Percentiles rank a stretch among this genome's conserved stretches.
Evolutionary conservation across 495 filamentous ascomycete species (phyloP).

Genomic region (Xylaria venustula): DNA sequence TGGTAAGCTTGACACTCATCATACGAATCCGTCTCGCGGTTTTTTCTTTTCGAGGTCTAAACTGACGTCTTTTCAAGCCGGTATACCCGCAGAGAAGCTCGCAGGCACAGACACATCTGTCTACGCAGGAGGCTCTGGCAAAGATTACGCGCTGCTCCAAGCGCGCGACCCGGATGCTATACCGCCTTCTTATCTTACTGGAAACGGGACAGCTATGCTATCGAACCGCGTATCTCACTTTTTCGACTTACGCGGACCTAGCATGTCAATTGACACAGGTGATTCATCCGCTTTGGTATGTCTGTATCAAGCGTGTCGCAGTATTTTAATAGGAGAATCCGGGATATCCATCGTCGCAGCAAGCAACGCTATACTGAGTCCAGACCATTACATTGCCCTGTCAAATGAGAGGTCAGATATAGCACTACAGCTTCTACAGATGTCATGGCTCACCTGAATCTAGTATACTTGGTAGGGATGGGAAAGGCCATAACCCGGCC

Average conservation of each 20-base stretch:
- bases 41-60: too few relatives aligned
- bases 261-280: slow-evolving; percentile 27
- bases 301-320: slow-evolving; percentile 30
- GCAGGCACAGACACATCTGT: slow-evolving; percentile 43
- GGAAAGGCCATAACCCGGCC: too few relatives aligned
- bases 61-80: slow-evolving; percentile 50
- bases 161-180: background rate
- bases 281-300: slow-evolving; percentile 37
- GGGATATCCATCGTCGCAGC: slow-evolving; percentile 9
- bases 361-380: slow-evolving; percentile 4
- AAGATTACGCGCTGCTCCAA: background rate
- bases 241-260: slow-evolving; percentile 12
- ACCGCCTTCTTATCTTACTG: slow-evolving; percentile 2
- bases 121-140: slow-evolving; percentile 12
- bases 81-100: slow-evolving; percentile 70
- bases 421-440: too few relatives aligned
- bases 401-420: background rate
- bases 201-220: slow-evolving; percentile 54
- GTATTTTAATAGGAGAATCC: background rate
- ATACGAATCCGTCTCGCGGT: too few relatives aligned
- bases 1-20: slow-evolving; percentile 17
- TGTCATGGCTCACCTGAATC: too few relatives aligned
- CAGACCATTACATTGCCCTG: background rate
- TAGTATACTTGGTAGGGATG: too few relatives aligned
- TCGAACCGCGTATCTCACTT: slow-evolving; percentile 22